Evolutionary conservation across 2,329 filamentous ascomycete genomes (phyloP), one percentile per base, ranked within the genome.

Genomic region (Aureobasidium subglaciale): DNA sequence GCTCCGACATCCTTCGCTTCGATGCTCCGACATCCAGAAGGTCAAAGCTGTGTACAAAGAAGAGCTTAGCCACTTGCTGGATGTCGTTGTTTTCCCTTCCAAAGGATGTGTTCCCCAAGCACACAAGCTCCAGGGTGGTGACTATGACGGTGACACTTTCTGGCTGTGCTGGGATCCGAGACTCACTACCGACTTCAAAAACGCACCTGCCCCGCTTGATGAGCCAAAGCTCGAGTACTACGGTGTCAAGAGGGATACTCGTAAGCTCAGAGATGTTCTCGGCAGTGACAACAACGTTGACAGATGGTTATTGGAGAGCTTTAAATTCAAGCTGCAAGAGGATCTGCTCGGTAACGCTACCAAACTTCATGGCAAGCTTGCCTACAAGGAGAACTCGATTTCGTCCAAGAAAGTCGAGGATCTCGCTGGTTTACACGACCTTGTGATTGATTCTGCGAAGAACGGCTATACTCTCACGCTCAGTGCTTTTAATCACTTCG

Each of bases 81-180:
- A 96, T 62, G 84, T 96, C 1, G 77, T 93, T 13, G 78, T 96
- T 0, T 96, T 97, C 61, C 77, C 88, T 0, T 75, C 74, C 0
- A 80, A 78, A 58, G 87, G 87, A 0, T 65, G 77, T 24, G 72
- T 70, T 0, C 81, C 87, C 0, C 75, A 90, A 0, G 88, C 87
- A 0, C 79, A 82, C 8, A 84, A 85, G 62, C 73, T 92, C 0
- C 88, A 87, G 1, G 88, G 88, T 0, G 88, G 88, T 0, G 88
- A 92, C 63, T 92, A 90, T 59, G 88, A 92, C 61, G 88, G 88
- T 0, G 88, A 93, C 59, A 78, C 73, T 11, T 77, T 87, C 4
- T 91, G 87, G 86, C 71, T 89, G 0, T 89, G 85, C 63, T 92
- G 86, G 85, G 86, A 91, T 25, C 71, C 75, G 0, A 68, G 71